Base-by-base conservation (phyloP, 192 early-diverging fungal species). In the Coemansia sp. region DNA sequence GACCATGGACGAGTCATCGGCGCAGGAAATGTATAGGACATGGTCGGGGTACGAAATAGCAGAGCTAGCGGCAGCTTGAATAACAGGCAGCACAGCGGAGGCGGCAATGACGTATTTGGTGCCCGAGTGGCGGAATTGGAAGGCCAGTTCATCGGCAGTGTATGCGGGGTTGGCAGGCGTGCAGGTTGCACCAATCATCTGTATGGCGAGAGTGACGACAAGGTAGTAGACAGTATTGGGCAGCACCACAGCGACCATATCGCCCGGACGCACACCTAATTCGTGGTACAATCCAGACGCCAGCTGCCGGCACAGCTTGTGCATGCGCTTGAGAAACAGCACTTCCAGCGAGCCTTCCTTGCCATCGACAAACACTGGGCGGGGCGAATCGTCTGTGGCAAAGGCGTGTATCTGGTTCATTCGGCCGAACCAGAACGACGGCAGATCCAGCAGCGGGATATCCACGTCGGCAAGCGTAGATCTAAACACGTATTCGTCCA, bases 141-240 rank as follows among this genome's bases (percentile, higher is more conserved):
- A 76, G 11, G 85, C 77, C 14, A 94, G 73, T 48, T 96, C 94
- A 52, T 75, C 67, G 45, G 80, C 77, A 11, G 87, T 91, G 75
- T 93, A 95, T 9, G 84, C 82, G 19, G 93, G 92, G 61, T 93
- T 95, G 49, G 84, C 85, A 14, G 85, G 82, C 3, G 90, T 89
- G 27, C 91, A 80, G 3, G 85, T 72, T 14, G 83, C 83, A 37
- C 89, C 84, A 4, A 86, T 77, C 59, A 84, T 82, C 7, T 90
- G 73, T 31, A 83, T 61, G 2, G 84, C 85, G 21, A 89, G 74
- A 7, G 87, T 62, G 22, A 80, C 82, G 26, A 84, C 75, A 29
- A 89, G 82, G 72, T 86, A 84, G 60, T 87, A 77, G 55, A 92
- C 80, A 16, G 83, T 73, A 68, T 92, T 93, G 39, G 87, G 90